Base-by-base conservation (phyloP, 2,329 filamentous ascomycete species). In the Plenodomus lindquistii region DNA sequence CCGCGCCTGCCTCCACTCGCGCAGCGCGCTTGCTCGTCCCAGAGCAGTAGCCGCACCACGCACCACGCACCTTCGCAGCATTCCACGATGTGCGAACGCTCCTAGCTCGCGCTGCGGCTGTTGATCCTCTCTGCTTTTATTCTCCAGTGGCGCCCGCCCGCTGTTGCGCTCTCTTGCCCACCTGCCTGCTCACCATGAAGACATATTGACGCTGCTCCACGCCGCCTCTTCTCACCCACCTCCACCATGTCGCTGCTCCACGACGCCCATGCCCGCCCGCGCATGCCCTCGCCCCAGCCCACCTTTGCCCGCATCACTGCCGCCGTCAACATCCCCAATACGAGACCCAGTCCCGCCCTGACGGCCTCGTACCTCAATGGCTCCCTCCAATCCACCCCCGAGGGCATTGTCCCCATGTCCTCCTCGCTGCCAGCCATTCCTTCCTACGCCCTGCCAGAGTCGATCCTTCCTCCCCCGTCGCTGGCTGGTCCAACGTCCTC, bases 391-490 rank as follows among this genome's bases (percentile, higher is more conserved):
- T 79, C 80, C 2, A 89, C 87, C 0, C 87, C 87, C 4, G 86
- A 90, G 59, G 78, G 80, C 39, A 76, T 81, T 44, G 78, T 79
- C 16, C 81, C 80, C 29, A 77, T 79, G 53, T 73, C 80, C 45
- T 83, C 84, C 43, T 73, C 78, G 27, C 58, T 70, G 24, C 66
- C 67, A 18, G 55, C 59, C 37, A 66, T 69, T 31, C 60, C 80
- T 10, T 81, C 81, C 45, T 83, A 92, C 53, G 82, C 88, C 63
- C 81, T 94, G 37, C 88, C 89, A 27, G 89, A 93, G 59, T 79
- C 88, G n/a, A 77, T 88, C 38, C 74, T 89, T 54, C 75, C 54
- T 76, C 80, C 44, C 19, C 79, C 83, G 5, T 44, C 52, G 27
- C 52, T 59, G 19, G 61, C 75, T 11, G 69, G 69, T 24, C 63